Evolutionary conservation across 495 filamentous ascomycete species (phyloP).

Genomic region (Cladorrhinum samala): DNA sequence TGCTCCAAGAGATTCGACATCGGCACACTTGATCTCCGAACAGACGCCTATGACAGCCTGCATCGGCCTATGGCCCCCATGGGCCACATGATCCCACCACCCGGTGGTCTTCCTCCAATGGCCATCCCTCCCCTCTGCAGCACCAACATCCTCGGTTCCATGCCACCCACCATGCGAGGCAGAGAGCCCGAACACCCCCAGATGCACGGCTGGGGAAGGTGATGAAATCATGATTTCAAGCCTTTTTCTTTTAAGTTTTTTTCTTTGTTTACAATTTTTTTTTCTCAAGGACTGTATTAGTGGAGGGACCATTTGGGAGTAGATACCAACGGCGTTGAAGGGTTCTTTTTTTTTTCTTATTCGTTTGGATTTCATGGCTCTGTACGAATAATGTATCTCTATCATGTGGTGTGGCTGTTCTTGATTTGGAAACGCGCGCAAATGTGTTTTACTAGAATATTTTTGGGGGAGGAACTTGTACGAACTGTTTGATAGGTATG

Average conservation of each 20-base stretch:
- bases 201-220: slow-evolving; percentile 24
- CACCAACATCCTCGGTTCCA: slow-evolving; percentile 29
- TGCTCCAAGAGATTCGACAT: slow-evolving; percentile 67
- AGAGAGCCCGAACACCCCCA: slow-evolving; percentile 16
- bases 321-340: neutral
- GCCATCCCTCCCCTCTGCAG: slow-evolving; percentile 34
- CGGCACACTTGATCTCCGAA: slow-evolving; percentile 39
- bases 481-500: neutral
- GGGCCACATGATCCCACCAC: slow-evolving; percentile 20
- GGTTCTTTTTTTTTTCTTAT: neutral
- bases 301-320: neutral
- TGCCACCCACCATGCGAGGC: slow-evolving; percentile 34
- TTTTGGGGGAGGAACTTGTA: neutral
- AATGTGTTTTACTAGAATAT: neutral
- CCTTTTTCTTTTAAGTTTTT: neutral
- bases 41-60: slow-evolving; percentile 33
- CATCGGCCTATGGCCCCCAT: slow-evolving; percentile 19
- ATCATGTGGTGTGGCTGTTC: neutral
- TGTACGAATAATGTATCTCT: slow-evolving; percentile 7
- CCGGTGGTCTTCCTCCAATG: slow-evolving; percentile 36
- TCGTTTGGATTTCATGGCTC: neutral
- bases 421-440: neutral
- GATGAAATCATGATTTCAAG: slow-evolving; percentile 7
- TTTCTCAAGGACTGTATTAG: neutral
- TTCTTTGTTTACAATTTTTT: neutral